A percentile compares a stretch with the other conserved stretches of the same genome.
phyloP scores from a whole-genome alignment of 2,329 filamentous ascomycete genomes.

The Beauveria scarabaeidicola region DNA sequence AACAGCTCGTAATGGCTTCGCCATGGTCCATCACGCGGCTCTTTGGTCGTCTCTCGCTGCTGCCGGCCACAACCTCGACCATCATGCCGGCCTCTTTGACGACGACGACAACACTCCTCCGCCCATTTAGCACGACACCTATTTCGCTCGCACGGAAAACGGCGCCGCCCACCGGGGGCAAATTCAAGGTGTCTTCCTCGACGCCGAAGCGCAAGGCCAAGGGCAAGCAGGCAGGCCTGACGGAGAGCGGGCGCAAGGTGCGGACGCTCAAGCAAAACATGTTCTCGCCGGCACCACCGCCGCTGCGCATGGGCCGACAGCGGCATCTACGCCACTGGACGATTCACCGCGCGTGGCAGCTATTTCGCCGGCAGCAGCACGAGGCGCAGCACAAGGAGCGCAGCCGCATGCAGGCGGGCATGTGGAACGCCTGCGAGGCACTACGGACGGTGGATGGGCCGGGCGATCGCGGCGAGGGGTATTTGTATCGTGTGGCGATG shows the following conservation, averaged over 20 bases:
- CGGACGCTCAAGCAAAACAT: slow-evolving; percentile 38
- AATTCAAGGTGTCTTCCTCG: slow-evolving; percentile 15
- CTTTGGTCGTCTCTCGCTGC: slow-evolving; percentile 18
- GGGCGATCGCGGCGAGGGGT: slow-evolving; percentile 48
- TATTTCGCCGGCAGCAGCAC: slow-evolving; percentile 64
- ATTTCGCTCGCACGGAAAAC: slow-evolving; percentile 22
- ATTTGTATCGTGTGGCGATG: slow-evolving; percentile 81
- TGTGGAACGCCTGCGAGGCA: slow-evolving; percentile 80
- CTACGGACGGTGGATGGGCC: slow-evolving; percentile 55
- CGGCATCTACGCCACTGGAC: slow-evolving; percentile 94
- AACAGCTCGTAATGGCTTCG: slow-evolving; percentile 18
- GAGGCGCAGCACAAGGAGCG: slow-evolving; percentile 59
- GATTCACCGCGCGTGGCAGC: slow-evolving; percentile 90
- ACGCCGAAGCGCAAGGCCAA: slow-evolving; percentile 17
- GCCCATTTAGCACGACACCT: slow-evolving; percentile 24
- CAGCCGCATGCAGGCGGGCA: slow-evolving; percentile 70
- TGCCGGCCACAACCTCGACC: background rate
- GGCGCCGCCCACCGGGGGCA: background rate
- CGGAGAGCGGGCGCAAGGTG: slow-evolving; percentile 35
- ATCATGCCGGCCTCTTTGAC: background rate
- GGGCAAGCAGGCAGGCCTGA: slow-evolving; percentile 13
- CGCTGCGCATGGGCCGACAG: slow-evolving; percentile 81
- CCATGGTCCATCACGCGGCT: slow-evolving; percentile 24
- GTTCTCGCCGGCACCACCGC: slow-evolving; percentile 47
- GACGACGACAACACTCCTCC: no score